Evolutionary conservation across 352 stramenopile species (phyloP), one percentile per base, ranked within the genome.

Genomic region (Paralagenidium karlingii): DNA sequence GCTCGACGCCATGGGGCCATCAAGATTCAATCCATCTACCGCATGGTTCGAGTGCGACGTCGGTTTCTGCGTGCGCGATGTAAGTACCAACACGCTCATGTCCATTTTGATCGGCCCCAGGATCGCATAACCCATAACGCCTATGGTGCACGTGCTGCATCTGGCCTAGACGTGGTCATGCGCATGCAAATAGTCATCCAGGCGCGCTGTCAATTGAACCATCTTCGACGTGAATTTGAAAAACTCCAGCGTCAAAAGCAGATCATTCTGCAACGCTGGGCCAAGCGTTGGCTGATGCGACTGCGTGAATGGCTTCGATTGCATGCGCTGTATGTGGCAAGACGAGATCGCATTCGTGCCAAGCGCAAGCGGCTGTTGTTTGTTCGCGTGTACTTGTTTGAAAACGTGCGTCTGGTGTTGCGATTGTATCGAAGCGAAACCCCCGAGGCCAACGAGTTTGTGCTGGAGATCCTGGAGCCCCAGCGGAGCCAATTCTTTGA

Each of bases 251-350:
- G n/a, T n/a, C n/a, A n/a, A n/a, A n/a, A n/a, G n/a, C n/a, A n/a
- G n/a, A n/a, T n/a, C n/a, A n/a, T n/a, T n/a, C n/a, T n/a, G n/a
- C n/a, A n/a, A n/a, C n/a, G n/a, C n/a, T n/a, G n/a, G n/a, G 36
- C 76, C 1, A 59, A 81, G n/a, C 13, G 37, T 3, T 81, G 78
- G 68, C 57, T 52, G 10, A 4, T 55, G 19, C 51, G 55, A 8
- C 47, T 82, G 26, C 49, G 51, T 5, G 53, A 41, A 40, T 82
- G 71, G 71, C 79, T 74, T 24, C 26, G 39, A 24, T n/a, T 63
- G 10, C 75, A 82, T 25, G 58, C 49, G 5, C 30, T 32, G 13
- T 75, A 58, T 44, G 52, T 66, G 12, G 56, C 57, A 15, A 49
- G 66, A 2, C 58, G 61, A 5, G 59, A 60, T 3, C 50, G 63